These are phyloP conservation scores for Ambrosiella xylebori DNA, from an alignment of 2,329 filamentous ascomycete genomes.

Conservation along the genomic window DNA sequence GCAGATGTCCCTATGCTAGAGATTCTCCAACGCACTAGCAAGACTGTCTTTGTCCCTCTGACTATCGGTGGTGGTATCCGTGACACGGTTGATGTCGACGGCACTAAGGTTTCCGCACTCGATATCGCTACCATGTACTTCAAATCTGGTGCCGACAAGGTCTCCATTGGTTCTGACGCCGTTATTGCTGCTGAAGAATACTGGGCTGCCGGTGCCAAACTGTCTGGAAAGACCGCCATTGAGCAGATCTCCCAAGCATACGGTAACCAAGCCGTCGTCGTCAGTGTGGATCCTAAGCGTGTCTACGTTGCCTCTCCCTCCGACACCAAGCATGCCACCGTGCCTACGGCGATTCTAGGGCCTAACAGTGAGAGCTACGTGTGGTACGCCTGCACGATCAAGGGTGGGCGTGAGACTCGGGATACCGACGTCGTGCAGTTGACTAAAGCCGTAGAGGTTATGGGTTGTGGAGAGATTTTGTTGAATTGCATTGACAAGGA, in stretches of 20 bases:
- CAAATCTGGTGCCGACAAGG: conserved; percentile 90
- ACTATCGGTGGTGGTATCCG: conserved; percentile 92
- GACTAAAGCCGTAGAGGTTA: conserved; percentile 74
- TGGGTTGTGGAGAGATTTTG: conserved; percentile 87
- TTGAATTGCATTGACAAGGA: conserved; percentile 97
- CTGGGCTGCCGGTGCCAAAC: conserved; percentile 48
- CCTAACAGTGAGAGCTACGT: conserved; percentile 64
- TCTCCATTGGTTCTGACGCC: conserved; percentile 89
- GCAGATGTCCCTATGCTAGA: conserved; percentile 93
- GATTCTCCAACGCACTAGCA: conserved; percentile 67
- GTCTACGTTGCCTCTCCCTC: conserved; percentile 63
- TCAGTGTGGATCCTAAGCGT: conserved; percentile 84
- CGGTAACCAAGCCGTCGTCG: conserved; percentile 90
- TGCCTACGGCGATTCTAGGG: conserved; percentile 53
- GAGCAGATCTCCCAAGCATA: conserved; percentile 90
- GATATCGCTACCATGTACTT: conserved; percentile 96
- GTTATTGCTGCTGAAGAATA: conserved; percentile 88
- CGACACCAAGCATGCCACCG: conserved; percentile 54
- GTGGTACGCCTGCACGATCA: conserved; percentile 97
- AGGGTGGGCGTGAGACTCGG: conserved; percentile 83
- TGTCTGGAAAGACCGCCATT: conserved; percentile 75
- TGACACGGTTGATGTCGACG: conserved; percentile 79
- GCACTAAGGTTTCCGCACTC: conserved; percentile 69
- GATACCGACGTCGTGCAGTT: conserved; percentile 87
- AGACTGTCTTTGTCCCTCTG: conserved; percentile 87